phyloP scores from a whole-genome alignment of 495 filamentous ascomycete species.

The Pyrenula massariospora region DNA sequence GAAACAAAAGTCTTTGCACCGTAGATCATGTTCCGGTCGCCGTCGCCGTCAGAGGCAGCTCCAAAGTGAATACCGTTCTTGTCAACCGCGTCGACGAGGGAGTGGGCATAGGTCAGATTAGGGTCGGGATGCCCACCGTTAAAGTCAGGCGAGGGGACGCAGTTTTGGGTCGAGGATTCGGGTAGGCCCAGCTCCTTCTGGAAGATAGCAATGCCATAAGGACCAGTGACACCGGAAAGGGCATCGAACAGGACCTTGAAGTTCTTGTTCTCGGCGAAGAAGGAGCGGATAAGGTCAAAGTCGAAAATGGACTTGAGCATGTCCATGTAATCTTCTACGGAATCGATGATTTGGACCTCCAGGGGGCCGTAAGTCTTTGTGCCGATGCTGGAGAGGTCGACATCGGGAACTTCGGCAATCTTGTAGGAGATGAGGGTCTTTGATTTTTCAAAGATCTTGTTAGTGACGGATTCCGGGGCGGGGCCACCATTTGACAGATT shows the following conservation, averaged over 20 bases:
- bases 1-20: constrained; percentile 94
- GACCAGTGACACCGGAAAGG: constrained; percentile 87
- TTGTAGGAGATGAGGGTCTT: constrained; percentile 88
- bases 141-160: constrained; percentile 84
- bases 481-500: constrained; percentile 93
- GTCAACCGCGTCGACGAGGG: constrained; percentile 86
- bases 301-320: constrained; percentile 99
- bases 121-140: constrained; percentile 95
- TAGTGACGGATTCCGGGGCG: constrained; percentile 87
- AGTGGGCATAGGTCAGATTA: constrained; percentile 96
- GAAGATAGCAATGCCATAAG: constrained; percentile 91
- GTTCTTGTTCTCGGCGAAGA: constrained; percentile 71
- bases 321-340: constrained; percentile 77
- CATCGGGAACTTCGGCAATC: constrained; percentile 70
- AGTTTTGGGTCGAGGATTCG: constrained; percentile 78
- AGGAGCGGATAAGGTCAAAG: constrained; percentile 86
- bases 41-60: constrained; percentile 91
- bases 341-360: constrained; percentile 92
- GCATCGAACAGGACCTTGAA: constrained; percentile 97
- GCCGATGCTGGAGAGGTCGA: constrained; percentile 77
- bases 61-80: constrained; percentile 88
- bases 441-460: constrained; percentile 89
- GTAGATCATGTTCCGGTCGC: constrained; percentile 99
- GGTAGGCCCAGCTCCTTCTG: constrained; percentile 79
- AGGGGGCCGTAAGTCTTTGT: constrained; percentile 69